Evolutionary conservation across 2,329 filamentous ascomycete genomes (phyloP).

Genomic region (Orbilia blumenaviensis): DNA sequence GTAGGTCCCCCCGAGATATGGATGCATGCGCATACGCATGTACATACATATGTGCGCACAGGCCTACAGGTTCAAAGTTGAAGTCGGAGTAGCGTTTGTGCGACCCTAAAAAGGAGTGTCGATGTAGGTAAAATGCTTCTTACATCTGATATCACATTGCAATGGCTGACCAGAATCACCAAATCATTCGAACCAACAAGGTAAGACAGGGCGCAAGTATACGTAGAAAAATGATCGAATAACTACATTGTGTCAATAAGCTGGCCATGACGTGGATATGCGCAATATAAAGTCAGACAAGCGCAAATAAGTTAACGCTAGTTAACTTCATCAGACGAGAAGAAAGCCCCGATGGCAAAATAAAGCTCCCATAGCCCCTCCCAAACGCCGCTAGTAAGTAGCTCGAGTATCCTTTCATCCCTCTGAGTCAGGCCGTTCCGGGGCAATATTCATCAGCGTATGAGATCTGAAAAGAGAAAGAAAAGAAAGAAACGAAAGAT

Average conservation of each 20-base stretch:
- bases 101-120: no score
- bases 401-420: conserved; percentile 58
- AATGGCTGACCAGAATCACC: no score
- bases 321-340: conserved; percentile 50
- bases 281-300: conserved; percentile 15
- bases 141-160: no score
- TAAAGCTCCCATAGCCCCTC: conserved; percentile 28
- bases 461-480: conserved; percentile 8
- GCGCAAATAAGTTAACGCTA: conserved; percentile 50
- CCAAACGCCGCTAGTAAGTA: conserved; percentile 58
- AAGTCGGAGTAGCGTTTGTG: no score
- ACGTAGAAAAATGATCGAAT: not conserved
- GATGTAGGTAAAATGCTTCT: no score
- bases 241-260: not conserved
- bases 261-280: not conserved
- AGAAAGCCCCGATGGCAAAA: conserved; percentile 33
- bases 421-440: conserved; percentile 58
- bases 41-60: no score
- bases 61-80: no score
- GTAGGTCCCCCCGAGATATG: no score
- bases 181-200: no score
- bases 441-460: conserved; percentile 19
- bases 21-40: no score
- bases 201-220: not conserved
- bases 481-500: not conserved